Evolutionary conservation across 2,329 filamentous ascomycete genomes (phyloP), one percentile per base, ranked within the genome.

Genomic region (Nothopassalora personata): DNA sequence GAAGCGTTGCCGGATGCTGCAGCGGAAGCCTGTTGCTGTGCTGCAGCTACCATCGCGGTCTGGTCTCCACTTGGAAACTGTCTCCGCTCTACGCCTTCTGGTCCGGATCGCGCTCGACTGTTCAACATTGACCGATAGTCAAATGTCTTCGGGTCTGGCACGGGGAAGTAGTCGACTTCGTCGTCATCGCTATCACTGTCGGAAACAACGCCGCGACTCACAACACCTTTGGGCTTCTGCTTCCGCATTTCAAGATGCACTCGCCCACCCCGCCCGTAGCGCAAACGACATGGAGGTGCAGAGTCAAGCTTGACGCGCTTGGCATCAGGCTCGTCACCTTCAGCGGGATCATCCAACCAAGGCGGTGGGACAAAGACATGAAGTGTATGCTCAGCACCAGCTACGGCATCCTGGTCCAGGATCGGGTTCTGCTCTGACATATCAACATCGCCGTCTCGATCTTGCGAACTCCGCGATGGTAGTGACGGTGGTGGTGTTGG

Each of bases 111-210:
- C 15, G 62, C 54, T 8, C 64, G 60, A 74, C 84, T 83, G 68
- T 83, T 80, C 59, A 81, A 72, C 57, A 80, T 79, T 63, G 81
- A 80, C 56, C 79, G 83, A 68, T 87, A 89, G 71, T 96, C 91
- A 59, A 92, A 81, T 57, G 87, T 83, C 77, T 91, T 72, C 19
- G 58, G 57, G 34, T 69, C 67, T 47, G 64, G 60, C 7, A 70
- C 63, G 31, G 66, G 63, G 54, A 66, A 66, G 57, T 67, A 72
- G 33, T 67, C 65, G 30, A 65, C 91, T 60, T 86, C 80, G 27
- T 87, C 81, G 57, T 86, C 84, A 54, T 92, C 90, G 63, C 88
- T 87, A 61, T 91, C 90, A 76, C 90, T 96, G 75, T 91, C 95
- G 83, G 89, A 96, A 61, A 74, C 69, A 18, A 74, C 72, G 31